Evolutionary conservation across 31 red algal genomes (phyloP).

Genomic region (Asparagopsis taxiformis): DNA sequence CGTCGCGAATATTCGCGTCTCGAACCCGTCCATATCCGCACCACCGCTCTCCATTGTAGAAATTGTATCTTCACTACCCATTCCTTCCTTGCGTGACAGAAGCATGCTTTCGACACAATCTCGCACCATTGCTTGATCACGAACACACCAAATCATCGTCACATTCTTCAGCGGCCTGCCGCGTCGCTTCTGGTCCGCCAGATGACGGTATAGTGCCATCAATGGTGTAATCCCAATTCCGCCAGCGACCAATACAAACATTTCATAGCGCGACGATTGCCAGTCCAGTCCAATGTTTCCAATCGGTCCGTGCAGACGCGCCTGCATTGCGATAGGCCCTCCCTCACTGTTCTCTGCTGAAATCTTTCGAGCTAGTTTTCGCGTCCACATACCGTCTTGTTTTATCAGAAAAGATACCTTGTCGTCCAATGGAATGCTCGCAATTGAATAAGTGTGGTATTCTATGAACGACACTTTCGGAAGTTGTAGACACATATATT

Average conservation of each 20-base stretch:
- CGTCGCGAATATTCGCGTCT: neutral
- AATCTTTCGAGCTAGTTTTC: slow-evolving; percentile 2
- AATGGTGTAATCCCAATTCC: slow-evolving; percentile 17
- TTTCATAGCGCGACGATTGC: slow-evolving; percentile 10
- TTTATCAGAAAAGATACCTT: slow-evolving; percentile 13
- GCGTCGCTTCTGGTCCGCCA: neutral
- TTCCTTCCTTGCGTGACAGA: neutral
- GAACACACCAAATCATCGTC: slow-evolving; percentile 1
- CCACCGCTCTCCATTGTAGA: neutral
- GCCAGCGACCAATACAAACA: slow-evolving; percentile 11
- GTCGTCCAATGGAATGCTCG: slow-evolving; percentile 1
- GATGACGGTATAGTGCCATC: slow-evolving; percentile 7
- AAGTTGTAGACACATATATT: slow-evolving; percentile 10
- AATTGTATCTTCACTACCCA: neutral
- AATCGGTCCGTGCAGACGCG: slow-evolving; percentile 8
- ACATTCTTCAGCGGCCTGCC: neutral
- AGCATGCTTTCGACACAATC: neutral
- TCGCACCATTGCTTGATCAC: neutral
- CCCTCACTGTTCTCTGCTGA: neutral
- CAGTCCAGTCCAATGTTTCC: slow-evolving; percentile 19
- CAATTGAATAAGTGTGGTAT: slow-evolving; percentile 19
- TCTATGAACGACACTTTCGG: neutral
- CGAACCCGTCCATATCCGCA: neutral
- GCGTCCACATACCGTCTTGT: slow-evolving; percentile 7
- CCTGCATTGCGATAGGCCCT: neutral